Evolutionary conservation across 257 asterid species (phyloP).

Genomic region (Nicotiana sylvestris): DNA sequence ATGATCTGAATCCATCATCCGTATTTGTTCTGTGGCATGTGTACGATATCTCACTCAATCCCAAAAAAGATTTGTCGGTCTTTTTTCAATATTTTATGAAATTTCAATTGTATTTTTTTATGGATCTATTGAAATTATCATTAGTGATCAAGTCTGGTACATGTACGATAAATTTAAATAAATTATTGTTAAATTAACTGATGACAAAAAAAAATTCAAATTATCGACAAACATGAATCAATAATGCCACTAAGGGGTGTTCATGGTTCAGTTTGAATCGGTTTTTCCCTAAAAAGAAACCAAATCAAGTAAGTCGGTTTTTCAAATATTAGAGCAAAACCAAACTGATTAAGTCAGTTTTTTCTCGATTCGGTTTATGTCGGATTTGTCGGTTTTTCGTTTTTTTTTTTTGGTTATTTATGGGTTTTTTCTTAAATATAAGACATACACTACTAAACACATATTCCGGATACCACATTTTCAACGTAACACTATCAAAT

Average conservation of each 20-base stretch:
- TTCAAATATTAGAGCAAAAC: no score
- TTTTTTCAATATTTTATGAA: conserved; percentile 18
- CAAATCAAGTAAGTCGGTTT: no score
- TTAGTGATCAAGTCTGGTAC: background rate
- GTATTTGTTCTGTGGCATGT: conserved; percentile 10
- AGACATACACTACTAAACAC: no score
- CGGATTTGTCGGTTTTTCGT: background rate
- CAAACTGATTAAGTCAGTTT: no score
- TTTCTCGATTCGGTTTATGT: no score
- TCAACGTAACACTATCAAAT: no score
- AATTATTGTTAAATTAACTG: background rate
- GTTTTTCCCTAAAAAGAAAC: no score
- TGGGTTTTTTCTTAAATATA: no score
- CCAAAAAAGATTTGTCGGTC: conserved; percentile 51
- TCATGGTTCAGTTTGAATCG: no score
- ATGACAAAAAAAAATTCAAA: background rate
- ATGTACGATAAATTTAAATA: background rate
- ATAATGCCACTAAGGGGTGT: background rate
- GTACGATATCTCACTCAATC: conserved; percentile 45
- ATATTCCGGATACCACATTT: no score
- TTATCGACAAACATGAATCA: background rate
- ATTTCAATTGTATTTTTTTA: background rate
- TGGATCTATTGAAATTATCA: conserved; percentile 5
- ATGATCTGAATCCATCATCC: background rate
- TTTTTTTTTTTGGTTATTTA: no score